A percentile compares a stretch with the other conserved stretches of the same genome.
Conservation (phyloP, 805 yeast species). For the Yamadazyma laniorum region DNA sequence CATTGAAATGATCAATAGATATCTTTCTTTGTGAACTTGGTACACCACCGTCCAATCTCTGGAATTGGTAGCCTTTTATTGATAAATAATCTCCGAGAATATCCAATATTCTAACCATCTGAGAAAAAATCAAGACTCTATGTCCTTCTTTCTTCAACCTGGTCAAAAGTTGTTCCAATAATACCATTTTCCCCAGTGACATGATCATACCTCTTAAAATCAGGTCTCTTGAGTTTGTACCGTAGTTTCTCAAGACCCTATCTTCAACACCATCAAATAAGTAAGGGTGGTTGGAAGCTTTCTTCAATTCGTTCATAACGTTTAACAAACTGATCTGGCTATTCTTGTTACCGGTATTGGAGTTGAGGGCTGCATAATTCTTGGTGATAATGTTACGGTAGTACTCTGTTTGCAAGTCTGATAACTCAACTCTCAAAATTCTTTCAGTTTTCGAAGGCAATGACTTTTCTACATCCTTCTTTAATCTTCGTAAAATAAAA, state of each 20-base stretch:
- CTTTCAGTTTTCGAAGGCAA: constrained; percentile 95
- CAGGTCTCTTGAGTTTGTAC: constrained; percentile 68
- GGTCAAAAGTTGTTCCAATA: constrained; percentile 82
- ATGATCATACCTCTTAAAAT: constrained; percentile 86
- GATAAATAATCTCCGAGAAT: constrained; percentile 90
- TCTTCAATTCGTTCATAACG: constrained; percentile 92
- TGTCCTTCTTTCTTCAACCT: constrained; percentile 91
- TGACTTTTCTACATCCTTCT: constrained; percentile 96
- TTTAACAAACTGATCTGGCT: constrained; percentile 84
- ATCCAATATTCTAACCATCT: constrained; percentile 96
- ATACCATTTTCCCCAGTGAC: constrained; percentile 98
- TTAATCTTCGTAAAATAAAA: constrained; percentile 85
- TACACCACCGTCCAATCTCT: constrained; percentile 93
- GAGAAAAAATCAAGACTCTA: constrained; percentile 90
- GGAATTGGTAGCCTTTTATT: constrained; percentile 84
- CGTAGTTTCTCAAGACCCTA: constrained; percentile 66
- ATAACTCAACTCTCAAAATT: constrained; percentile 88
- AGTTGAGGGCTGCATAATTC: constrained; percentile 87
- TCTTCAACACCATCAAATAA: constrained; percentile 91
- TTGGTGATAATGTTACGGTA: constrained; percentile 91
- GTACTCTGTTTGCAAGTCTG: constrained; percentile 93
- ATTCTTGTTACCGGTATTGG: constrained; percentile 56
- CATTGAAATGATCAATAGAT: constrained; percentile 94
- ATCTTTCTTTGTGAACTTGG: constrained; percentile 92
- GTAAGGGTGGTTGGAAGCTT: constrained; percentile 97